phyloP scores from a whole-genome alignment of 257 asterid genomes.

The Lantana camara region DNA sequence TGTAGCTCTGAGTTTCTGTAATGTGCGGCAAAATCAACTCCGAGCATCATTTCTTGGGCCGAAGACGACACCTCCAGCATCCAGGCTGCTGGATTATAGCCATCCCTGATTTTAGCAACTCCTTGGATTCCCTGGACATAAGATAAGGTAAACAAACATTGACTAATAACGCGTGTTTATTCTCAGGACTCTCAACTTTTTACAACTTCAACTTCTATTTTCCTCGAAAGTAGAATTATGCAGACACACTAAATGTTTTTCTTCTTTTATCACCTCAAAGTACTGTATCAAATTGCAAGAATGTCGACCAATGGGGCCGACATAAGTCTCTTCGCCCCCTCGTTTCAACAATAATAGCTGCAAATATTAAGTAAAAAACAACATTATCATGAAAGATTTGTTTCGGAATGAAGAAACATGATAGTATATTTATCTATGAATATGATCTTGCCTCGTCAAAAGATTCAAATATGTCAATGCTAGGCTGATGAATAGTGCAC shows the following conservation, averaged over 20 bases:
- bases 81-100: too few species aligned
- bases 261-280: conserved; percentile 45
- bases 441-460: conserved; percentile 52
- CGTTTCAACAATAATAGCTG: conserved; percentile 64
- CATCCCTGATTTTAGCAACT: conserved; percentile 46
- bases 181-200: not conserved
- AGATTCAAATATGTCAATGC: conserved; percentile 69
- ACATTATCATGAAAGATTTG: not conserved
- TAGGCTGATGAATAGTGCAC: conserved; percentile 74
- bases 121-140: conserved; percentile 52
- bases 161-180: too few species aligned
- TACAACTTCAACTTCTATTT: too few species aligned
- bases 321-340: conserved; percentile 72
- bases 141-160: too few species aligned
- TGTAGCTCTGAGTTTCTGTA: conserved; percentile 55
- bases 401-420: not conserved
- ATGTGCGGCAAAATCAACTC: conserved; percentile 49
- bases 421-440: not conserved
- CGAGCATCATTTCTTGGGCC: conserved; percentile 48
- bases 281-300: conserved; percentile 53
- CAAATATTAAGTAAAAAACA: conserved; percentile 14
- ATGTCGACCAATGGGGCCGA: conserved; percentile 65
- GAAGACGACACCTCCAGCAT: conserved; percentile 64
- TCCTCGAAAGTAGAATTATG: too few species aligned
- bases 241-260: not conserved